Evolutionary conservation across 306 rosid species (phyloP).

Genomic region (Castanospermum australe): DNA sequence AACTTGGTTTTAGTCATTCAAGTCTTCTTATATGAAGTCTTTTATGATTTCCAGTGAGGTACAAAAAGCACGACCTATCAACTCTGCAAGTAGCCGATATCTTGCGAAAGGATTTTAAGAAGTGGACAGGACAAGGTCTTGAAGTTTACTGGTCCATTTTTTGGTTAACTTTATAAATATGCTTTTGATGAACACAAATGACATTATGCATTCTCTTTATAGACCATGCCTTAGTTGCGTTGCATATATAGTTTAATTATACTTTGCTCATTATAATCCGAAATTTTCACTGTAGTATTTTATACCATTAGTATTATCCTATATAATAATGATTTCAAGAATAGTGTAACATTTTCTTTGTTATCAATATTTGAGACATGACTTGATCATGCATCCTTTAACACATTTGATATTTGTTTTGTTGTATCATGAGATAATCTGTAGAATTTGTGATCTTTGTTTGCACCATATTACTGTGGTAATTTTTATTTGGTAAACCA

Average conservation of each 20-base stretch:
- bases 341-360: neutral
- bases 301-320: no score
- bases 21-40: neutral
- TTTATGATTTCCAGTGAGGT: constrained; percentile 57
- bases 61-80: constrained; percentile 69
- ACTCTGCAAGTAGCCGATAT: constrained; percentile 57
- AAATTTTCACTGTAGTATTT: neutral
- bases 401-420: neutral
- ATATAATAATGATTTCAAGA: no score
- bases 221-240: neutral
- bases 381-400: neutral
- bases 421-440: neutral
- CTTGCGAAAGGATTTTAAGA: constrained; percentile 73
- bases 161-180: neutral
- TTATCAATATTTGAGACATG: neutral
- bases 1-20: constrained; percentile 10
- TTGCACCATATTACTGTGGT: neutral
- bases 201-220: neutral
- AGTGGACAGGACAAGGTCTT: constrained; percentile 75
- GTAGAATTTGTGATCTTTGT: neutral
- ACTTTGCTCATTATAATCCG: neutral
- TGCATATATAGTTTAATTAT: neutral
- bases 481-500: constrained; percentile 7
- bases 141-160: neutral
- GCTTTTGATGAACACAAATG: neutral